These are phyloP conservation scores for Pichiaceae sp. DNA, from an alignment of 1,139 yeast genomes.

Conservation along the genomic window DNA sequence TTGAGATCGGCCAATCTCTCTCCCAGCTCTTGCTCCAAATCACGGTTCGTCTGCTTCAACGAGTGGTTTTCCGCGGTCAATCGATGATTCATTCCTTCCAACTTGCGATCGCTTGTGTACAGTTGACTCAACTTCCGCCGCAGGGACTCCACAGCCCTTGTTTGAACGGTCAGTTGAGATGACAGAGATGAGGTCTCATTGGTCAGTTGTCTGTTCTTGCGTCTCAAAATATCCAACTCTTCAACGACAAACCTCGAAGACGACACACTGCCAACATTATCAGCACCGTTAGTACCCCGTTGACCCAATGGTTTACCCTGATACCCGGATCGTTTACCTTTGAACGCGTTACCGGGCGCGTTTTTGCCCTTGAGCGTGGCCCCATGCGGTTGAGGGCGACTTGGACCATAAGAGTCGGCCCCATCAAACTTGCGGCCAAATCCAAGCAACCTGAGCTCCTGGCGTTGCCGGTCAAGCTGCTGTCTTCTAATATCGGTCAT, in stretches of 20 bases:
- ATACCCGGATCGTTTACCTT: too few species aligned
- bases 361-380: too few species aligned
- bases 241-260: neutral
- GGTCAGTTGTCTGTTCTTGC: neutral
- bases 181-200: neutral
- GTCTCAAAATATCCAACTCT: neutral
- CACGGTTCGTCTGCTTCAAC: neutral
- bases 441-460: slow-evolving; percentile 1
- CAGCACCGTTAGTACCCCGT: too few species aligned
- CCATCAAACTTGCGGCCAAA: neutral
- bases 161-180: neutral
- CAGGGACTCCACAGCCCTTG: neutral
- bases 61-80: neutral
- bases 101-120: neutral
- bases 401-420: too few species aligned
- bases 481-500: too few species aligned
- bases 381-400: too few species aligned
- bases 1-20: neutral
- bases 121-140: neutral
- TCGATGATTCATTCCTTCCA: neutral
- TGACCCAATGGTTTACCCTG: too few species aligned
- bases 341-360: too few species aligned
- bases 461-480: neutral
- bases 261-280: too few species aligned
- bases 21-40: neutral